Evolutionary conservation across 2,329 filamentous ascomycete genomes (phyloP).

Genomic region (Taxawa tesnikishii): DNA sequence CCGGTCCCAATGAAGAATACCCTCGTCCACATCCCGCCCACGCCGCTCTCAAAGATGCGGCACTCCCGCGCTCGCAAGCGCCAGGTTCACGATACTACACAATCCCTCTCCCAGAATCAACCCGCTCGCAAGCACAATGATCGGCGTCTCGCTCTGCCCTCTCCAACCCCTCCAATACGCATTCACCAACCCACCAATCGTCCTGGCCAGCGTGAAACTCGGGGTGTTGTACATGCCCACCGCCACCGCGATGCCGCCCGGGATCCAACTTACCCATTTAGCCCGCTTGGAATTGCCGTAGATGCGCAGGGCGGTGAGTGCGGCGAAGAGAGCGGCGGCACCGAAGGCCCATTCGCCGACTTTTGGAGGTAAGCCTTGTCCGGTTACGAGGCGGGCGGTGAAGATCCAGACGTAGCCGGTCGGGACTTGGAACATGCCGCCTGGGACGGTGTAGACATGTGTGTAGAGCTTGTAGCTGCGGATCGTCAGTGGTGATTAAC

Average conservation of each 20-base stretch:
- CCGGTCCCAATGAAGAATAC: no score
- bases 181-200: conserved; percentile 62
- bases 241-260: conserved; percentile 90
- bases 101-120: conserved; percentile 89
- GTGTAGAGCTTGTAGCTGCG: conserved; percentile 86
- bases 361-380: conserved; percentile 74
- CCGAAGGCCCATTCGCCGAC: conserved; percentile 67
- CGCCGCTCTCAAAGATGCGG: conserved; percentile 48
- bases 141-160: conserved; percentile 52
- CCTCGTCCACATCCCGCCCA: no score
- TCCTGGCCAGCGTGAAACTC: conserved; percentile 82
- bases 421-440: conserved; percentile 82
- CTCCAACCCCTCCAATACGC: conserved; percentile 62
- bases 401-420: conserved; percentile 97
- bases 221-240: conserved; percentile 98
- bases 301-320: conserved; percentile 60
- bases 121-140: conserved; percentile 82
- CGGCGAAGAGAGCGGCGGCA: conserved; percentile 61
- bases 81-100: conserved; percentile 78
- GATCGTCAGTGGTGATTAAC: no score
- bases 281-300: conserved; percentile 27
- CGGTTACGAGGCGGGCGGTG: conserved; percentile 84
- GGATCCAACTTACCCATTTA: conserved; percentile 63
- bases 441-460: conserved; percentile 76
- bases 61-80: conserved; percentile 64